Evolutionary conservation across 768 basidiomycete genomes (phyloP).

Genomic region (Termitomyces bulborhizus): DNA sequence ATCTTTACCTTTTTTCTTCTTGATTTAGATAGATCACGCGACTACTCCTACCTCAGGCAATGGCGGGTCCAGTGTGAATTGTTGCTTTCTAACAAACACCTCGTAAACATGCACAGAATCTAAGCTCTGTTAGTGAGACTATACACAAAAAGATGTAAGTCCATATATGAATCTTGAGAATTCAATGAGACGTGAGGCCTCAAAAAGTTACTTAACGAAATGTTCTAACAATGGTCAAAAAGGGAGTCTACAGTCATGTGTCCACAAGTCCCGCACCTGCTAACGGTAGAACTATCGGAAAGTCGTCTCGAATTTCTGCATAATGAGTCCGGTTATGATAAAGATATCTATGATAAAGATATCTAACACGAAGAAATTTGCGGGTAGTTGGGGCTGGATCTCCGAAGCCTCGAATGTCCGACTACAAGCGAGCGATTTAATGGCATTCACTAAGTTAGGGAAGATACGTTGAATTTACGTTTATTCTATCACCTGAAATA

Average conservation of each 20-base stretch:
- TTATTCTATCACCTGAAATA: constrained; percentile 69
- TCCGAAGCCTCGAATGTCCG: constrained; percentile 80
- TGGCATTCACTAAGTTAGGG: neutral
- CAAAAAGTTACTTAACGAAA: constrained; percentile 1
- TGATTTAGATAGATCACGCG: too few species aligned
- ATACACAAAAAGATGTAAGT: neutral
- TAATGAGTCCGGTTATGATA: constrained; percentile 73
- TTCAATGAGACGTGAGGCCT: too few species aligned
- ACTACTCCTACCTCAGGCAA: too few species aligned
- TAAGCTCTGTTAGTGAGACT: neutral
- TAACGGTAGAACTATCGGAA: constrained; percentile 67
- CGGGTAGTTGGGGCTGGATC: constrained; percentile 73
- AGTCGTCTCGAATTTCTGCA: constrained; percentile 68
- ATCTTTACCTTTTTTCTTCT: neutral
- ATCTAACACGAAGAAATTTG: constrained; percentile 68
- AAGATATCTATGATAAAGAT: constrained; percentile 72
- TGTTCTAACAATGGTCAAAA: constrained; percentile 17
- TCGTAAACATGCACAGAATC: neutral
- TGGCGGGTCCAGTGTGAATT: too few species aligned
- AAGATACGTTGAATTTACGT: constrained; percentile 39
- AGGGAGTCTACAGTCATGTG: neutral
- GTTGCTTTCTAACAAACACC: neutral
- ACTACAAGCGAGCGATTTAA: constrained; percentile 28
- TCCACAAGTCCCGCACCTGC: constrained; percentile 44
- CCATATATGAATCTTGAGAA: neutral